Percentiles rank a stretch among this genome's conserved stretches.
Evolutionary conservation across 345 rosid genomes (phyloP).

Genomic region (Ceriops decandra): DNA sequence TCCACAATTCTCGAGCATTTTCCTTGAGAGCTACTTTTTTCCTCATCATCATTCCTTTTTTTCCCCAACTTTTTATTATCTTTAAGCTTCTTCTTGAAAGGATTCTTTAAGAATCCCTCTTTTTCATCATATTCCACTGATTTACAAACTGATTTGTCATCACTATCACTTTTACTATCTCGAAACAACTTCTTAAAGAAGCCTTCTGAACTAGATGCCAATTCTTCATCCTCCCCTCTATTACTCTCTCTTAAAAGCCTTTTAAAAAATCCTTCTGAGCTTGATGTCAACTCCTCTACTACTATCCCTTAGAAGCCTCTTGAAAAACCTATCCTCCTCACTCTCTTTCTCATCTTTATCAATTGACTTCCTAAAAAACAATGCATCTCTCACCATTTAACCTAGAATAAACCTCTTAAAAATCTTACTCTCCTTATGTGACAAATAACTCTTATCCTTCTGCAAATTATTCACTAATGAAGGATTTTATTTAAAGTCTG

Average conservation of each 20-base stretch:
- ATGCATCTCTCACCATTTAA: conserved; percentile 89
- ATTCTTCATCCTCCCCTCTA: conserved; percentile 65
- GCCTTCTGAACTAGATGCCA: conserved; percentile 64
- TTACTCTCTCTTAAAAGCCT: conserved; percentile 62
- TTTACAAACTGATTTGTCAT: conserved; percentile 45
- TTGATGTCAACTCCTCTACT: conserved; percentile 42
- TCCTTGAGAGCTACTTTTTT: conserved; percentile 33
- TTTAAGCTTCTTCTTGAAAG: conserved; percentile 68
- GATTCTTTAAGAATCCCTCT: conserved; percentile 80
- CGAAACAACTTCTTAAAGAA: conserved; percentile 75
- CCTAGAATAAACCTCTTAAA: conserved; percentile 91
- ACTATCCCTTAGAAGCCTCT: conserved; percentile 76
- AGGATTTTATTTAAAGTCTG: conserved; percentile 74
- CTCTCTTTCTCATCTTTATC: conserved; percentile 87
- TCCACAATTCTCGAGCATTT: conserved; percentile 61
- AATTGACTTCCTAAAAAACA: conserved; percentile 85
- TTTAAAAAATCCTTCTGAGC: conserved; percentile 28
- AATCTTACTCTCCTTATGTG: conserved; percentile 76
- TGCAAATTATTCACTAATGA: conserved; percentile 49
- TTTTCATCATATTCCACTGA: conserved; percentile 73
- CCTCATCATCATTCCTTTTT: conserved; percentile 43
- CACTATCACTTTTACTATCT: conserved; percentile 51
- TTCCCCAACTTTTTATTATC: conserved; percentile 75
- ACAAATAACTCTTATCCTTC: conserved; percentile 61
- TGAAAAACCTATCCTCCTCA: conserved; percentile 93